Conservation (phyloP, 2,329 filamentous ascomycete species). For the Eutypella sp. region DNA sequence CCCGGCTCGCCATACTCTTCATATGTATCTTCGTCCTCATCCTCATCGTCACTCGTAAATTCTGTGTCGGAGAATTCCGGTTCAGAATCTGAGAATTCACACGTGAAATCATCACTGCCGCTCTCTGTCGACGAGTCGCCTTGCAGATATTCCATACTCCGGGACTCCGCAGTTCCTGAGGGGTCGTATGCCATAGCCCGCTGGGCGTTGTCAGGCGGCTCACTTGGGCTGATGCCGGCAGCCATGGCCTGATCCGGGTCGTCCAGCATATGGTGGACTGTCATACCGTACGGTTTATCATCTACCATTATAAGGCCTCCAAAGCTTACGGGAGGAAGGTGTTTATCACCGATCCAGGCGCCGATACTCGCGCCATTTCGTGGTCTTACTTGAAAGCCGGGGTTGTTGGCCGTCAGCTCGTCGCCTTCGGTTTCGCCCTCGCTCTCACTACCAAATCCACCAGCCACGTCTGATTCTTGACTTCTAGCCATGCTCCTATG, state of each 20-base stretch:
- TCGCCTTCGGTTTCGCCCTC: slow-evolving; percentile 31
- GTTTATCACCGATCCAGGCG: slow-evolving; percentile 78
- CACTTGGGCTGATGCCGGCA: slow-evolving; percentile 1
- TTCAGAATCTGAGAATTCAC: slow-evolving; percentile 59
- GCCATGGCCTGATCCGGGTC: slow-evolving; percentile 43
- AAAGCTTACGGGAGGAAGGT: slow-evolving; percentile 85
- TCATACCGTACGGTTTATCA: slow-evolving; percentile 84
- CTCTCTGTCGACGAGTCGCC: slow-evolving; percentile 36
- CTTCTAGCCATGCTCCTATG: slow-evolving; percentile 35
- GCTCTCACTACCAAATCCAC: slow-evolving; percentile 23
- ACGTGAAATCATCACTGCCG: slow-evolving; percentile 50
- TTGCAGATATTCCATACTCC: slow-evolving; percentile 14
- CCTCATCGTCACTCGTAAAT: slow-evolving; percentile 49
- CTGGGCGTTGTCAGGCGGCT: slow-evolving; percentile 8
- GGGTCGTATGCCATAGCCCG: slow-evolving; percentile 13
- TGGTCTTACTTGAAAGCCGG: slow-evolving; percentile 72
- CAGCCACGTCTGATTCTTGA: slow-evolving; percentile 19
- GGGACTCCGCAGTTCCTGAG: slow-evolving; percentile 20
- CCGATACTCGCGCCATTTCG: slow-evolving; percentile 88
- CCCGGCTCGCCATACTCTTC: slow-evolving; percentile 57
- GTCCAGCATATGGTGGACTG: slow-evolving; percentile 94
- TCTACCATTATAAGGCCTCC: slow-evolving; percentile 85
- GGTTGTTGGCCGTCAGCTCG: slow-evolving; percentile 53
- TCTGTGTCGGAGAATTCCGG: slow-evolving; percentile 31
- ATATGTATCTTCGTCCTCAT: slow-evolving; percentile 49